A percentile compares a stretch with the other conserved stretches of the same genome.
Evolutionary conservation across 2,329 filamentous ascomycete genomes (phyloP).

Genomic region (Emydomyces testavorans): DNA sequence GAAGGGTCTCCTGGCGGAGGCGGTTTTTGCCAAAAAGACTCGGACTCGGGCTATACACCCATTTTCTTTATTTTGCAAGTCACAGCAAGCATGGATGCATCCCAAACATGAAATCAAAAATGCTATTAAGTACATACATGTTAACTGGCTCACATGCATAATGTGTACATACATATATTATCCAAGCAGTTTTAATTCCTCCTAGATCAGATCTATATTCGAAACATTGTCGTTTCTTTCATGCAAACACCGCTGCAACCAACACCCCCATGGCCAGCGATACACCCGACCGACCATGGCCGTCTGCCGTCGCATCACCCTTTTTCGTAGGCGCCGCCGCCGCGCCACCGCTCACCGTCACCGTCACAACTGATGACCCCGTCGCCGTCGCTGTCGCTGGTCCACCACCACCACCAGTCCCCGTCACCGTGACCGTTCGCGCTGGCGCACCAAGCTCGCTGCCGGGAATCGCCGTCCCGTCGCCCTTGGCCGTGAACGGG

Average conservation of each 20-base stretch:
- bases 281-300: background rate
- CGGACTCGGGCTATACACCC: no score
- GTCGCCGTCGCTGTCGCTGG: constrained; percentile 3
- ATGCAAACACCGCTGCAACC: background rate
- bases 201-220: no score
- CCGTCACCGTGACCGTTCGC: constrained; percentile 9
- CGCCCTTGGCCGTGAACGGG: constrained; percentile 33
- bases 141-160: no score
- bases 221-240: no score
- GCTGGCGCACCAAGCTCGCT: constrained; percentile 30
- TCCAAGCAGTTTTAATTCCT: no score
- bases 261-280: background rate
- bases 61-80: no score
- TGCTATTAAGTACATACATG: no score
- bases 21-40: no score
- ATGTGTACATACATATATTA: no score
- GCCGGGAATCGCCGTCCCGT: constrained; percentile 38
- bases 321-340: background rate
- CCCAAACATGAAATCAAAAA: no score
- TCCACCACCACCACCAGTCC: background rate
- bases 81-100: no score
- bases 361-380: constrained; percentile 9
- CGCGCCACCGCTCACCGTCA: background rate
- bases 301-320: background rate
- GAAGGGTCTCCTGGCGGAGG: no score